Evolutionary conservation across 1,284 basidiomycete species (phyloP), one percentile per base, ranked within the genome.

Genomic region (Ceratobasidium sp.): DNA sequence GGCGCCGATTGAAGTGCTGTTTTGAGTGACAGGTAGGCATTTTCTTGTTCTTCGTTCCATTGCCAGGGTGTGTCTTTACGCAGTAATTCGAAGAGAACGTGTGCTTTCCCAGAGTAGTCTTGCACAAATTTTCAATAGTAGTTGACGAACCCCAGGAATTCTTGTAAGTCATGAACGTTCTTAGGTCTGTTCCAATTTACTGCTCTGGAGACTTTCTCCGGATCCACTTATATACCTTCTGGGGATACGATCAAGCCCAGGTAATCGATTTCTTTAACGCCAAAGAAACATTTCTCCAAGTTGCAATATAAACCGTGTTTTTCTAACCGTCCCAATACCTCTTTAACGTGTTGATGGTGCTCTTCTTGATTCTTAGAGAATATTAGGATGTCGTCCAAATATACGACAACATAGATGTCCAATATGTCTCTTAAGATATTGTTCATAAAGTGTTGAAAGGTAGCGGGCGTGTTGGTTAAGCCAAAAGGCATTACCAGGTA

Each of bases 321-420:
- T 6, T 75, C 33, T 4, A 82, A 77, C 2, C 77, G 31, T n/a
- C 51, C 3, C 13, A 83, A 73, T 20, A 83, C 81, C 35, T 76
- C 20, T 3, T 53, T 37, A 20, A 83, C 80, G 53, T 83, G 81
- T 15, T 37, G 2, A 0, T 45, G 6, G 60, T 84, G 83, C 4
- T 82, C 78, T 11, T 88, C 85, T 39, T 83, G 83, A 15, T 83
- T 85, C 0, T 85, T 81, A 3, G 87, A 86, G 53, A 81, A 66
- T 7, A 66, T 66, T 17, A 66, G 64, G 64, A 47, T 66, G n/a
- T 49, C 64, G 63, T 82, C 81, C 1, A 82, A 58, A 67, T 81
- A 79, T 47, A 77, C 67, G 7, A 77, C 66, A 13, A 71, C 61
- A 26, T 10, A 39, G 7, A 65, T 23, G 33, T 75, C 61, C 61